Conservation (phyloP, 2,329 filamentous ascomycete genomes). For the Diaporthe citri region DNA sequence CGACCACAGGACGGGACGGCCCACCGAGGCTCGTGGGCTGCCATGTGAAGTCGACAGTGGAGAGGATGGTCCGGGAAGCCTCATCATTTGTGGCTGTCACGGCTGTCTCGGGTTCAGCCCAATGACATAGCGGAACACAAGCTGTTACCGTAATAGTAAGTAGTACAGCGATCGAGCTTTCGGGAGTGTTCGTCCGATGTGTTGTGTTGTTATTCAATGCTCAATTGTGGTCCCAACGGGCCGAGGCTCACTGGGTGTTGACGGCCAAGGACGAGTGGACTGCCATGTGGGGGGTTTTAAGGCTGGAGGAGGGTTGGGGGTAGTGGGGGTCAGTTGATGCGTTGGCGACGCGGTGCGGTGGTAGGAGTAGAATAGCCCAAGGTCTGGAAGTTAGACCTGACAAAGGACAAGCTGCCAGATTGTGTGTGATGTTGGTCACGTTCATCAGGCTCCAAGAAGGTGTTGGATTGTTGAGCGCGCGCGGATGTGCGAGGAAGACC, state of each 20-base stretch:
- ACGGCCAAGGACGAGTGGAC: neutral
- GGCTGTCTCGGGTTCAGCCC: neutral
- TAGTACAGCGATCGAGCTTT: neutral
- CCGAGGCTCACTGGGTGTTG: neutral
- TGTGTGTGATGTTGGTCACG: no score
- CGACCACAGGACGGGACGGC: conserved; percentile 15
- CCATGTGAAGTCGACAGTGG: neutral
- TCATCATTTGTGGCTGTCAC: neutral
- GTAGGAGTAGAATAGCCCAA: neutral
- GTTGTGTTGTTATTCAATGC: neutral
- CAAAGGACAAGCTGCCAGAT: neutral
- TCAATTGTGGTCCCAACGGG: neutral
- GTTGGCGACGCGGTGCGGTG: neutral
- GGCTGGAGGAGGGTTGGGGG: neutral
- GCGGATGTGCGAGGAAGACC: neutral
- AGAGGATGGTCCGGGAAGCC: neutral
- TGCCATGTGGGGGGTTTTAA: neutral
- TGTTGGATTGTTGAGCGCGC: neutral
- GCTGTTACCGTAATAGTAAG: no score
- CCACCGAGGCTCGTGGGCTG: conserved; percentile 18
- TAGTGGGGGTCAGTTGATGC: neutral
- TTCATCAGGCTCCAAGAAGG: neutral
- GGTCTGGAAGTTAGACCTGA: neutral
- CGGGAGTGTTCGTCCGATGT: neutral
- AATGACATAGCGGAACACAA: neutral